These are phyloP conservation scores for Emmonsiellopsis sp. DNA, from an alignment of 2,329 filamentous ascomycete species.

Conservation along the genomic window DNA sequence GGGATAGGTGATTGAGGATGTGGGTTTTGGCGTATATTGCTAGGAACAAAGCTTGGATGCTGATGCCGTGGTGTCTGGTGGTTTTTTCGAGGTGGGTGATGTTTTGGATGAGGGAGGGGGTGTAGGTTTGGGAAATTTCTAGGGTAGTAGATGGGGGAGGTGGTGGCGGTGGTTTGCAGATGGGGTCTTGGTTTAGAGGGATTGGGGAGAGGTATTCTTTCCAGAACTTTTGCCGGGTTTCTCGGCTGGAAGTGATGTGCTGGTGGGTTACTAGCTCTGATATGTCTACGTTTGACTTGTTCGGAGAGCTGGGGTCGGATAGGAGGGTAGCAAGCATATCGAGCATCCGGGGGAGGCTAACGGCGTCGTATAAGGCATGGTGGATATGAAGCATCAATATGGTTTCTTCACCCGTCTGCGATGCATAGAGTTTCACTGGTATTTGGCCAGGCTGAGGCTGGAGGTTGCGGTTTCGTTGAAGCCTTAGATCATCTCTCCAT, in stretches of 20 bases:
- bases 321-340: slow-evolving; percentile 41
- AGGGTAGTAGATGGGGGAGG: not conserved
- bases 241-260: slow-evolving; percentile 15
- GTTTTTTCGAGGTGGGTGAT: slow-evolving; percentile 32
- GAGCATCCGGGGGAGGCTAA: slow-evolving; percentile 62
- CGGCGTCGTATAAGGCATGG: slow-evolving; percentile 80
- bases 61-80: slow-evolving; percentile 49
- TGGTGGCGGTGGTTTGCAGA: not conserved
- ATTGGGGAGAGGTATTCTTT: slow-evolving; percentile 25
- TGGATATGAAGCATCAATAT: slow-evolving; percentile 55
- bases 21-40: slow-evolving; percentile 50
- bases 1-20: not conserved
- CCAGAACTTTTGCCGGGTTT: slow-evolving; percentile 37
- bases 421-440: slow-evolving; percentile 28
- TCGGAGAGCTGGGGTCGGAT: slow-evolving; percentile 15
- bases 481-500: slow-evolving; percentile 15
- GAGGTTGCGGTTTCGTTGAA: slow-evolving; percentile 12
- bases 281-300: slow-evolving; percentile 23
- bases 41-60: slow-evolving; percentile 66
- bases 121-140: slow-evolving; percentile 31
- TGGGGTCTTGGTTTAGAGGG: not conserved
- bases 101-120: slow-evolving; percentile 38
- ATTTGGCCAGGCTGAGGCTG: slow-evolving; percentile 13
- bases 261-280: slow-evolving; percentile 34
- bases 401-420: slow-evolving; percentile 23